These are phyloP conservation scores for Cunninghamia lanceolata DNA, from an alignment of 75 land plant species.

Conservation along the genomic window DNA sequence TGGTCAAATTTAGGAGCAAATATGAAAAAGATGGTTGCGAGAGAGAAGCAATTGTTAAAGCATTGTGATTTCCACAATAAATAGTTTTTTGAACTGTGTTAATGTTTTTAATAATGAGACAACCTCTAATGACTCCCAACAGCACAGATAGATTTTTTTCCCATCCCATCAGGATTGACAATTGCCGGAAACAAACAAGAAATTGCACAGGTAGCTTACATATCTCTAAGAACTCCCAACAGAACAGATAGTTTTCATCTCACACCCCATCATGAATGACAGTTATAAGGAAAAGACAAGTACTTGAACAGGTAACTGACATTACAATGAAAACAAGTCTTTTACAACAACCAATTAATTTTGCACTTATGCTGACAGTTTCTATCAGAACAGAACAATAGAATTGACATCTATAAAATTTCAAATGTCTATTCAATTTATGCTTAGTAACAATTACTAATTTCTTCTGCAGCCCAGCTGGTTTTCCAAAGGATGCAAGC, in stretches of 20 bases:
- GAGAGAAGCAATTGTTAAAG: not conserved
- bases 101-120: too few species aligned
- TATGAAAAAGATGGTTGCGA: not conserved
- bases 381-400: not conserved
- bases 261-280: not conserved
- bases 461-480: too few species aligned
- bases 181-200: not conserved
- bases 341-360: not conserved
- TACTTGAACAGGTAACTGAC: not conserved
- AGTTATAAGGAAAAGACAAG: not conserved
- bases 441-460: too few species aligned
- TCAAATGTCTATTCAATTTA: not conserved
- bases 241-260: too few species aligned
- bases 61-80: not conserved
- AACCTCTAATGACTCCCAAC: not conserved
- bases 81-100: not conserved
- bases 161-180: not conserved
- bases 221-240: not conserved
- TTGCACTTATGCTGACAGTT: not conserved
- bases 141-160: not conserved
- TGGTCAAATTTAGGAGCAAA: not conserved
- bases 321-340: not conserved
- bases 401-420: not conserved
- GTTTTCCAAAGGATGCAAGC: too few species aligned
- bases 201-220: not conserved